phyloP scores from a whole-genome alignment of 192 early-diverging fungal species.

The Phycomyces nitens region DNA sequence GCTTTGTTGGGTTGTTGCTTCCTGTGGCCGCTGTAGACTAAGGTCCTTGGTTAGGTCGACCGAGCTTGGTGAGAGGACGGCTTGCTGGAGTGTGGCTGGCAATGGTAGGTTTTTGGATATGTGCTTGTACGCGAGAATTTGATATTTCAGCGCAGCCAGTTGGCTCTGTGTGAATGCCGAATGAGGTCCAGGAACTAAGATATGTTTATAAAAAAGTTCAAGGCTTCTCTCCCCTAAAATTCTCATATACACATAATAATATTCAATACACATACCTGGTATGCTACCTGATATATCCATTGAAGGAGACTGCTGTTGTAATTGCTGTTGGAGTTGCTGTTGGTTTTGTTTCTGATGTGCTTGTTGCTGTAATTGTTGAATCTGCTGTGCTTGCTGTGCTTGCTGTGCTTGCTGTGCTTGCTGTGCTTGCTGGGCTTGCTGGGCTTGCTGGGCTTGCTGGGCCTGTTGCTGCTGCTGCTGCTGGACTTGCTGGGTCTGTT shows the following conservation, averaged over 20 bases:
- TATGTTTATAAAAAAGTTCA: background rate
- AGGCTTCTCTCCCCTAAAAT: too few relatives aligned
- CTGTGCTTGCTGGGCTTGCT: background rate
- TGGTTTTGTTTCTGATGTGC: constrained; percentile 8
- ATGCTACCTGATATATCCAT: background rate
- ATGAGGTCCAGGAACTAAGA: background rate
- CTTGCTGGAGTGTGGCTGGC: constrained; percentile 64
- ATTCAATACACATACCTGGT: background rate
- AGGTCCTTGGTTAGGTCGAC: background rate
- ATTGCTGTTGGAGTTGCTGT: background rate
- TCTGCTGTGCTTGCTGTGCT: too few relatives aligned
- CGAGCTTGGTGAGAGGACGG: constrained; percentile 49
- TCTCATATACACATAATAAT: too few relatives aligned
- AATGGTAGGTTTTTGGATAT: constrained; percentile 77
- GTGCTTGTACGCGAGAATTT: constrained; percentile 82
- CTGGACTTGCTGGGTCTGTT: background rate
- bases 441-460: background rate
- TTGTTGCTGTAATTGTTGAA: background rate
- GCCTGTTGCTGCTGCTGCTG: constrained; percentile 2
- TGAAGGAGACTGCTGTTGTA: background rate
- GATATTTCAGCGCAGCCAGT: constrained; percentile 64
- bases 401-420: constrained; percentile 3
- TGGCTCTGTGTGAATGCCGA: constrained; percentile 59
- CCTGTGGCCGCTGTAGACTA: background rate
- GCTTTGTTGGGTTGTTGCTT: background rate